These are phyloP conservation scores for Syzygium aromaticum DNA, from an alignment of 345 rosid species.

Conservation along the genomic window DNA sequence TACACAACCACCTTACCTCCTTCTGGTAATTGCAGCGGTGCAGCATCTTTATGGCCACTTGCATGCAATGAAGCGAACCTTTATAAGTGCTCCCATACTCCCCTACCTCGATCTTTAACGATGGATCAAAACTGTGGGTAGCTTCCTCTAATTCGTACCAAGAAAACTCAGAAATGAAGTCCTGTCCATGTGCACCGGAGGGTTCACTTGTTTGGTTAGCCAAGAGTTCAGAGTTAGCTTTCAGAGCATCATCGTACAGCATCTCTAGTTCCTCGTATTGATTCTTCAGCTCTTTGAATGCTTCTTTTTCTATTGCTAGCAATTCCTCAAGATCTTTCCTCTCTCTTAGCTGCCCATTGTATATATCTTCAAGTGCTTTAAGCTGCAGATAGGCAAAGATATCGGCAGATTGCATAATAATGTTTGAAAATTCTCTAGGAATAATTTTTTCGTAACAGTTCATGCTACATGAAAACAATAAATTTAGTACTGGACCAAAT, in stretches of 20 bases:
- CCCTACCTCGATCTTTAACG: constrained; percentile 19
- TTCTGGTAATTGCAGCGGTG: constrained; percentile 4
- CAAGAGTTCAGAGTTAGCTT: background rate
- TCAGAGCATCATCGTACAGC: constrained; percentile 4
- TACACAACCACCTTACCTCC: constrained; percentile 15
- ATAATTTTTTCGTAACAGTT: background rate
- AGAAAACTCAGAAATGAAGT: constrained; percentile 13
- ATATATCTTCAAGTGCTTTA: background rate
- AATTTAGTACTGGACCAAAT: background rate
- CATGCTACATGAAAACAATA: background rate
- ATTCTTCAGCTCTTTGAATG: constrained; percentile 1
- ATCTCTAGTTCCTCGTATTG: constrained; percentile 20
- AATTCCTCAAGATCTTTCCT: constrained; percentile 26
- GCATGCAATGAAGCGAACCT: constrained; percentile 27
- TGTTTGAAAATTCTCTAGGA: background rate
- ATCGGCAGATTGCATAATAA: background rate
- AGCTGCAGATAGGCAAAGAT: background rate
- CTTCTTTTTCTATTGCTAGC: constrained; percentile 6
- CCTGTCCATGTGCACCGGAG: constrained; percentile 4
- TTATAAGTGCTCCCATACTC: constrained; percentile 15
- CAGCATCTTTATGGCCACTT: constrained; percentile 28
- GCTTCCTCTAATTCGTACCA: constrained; percentile 26
- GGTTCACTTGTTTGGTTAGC: constrained; percentile 11
- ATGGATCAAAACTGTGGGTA: constrained; percentile 17
- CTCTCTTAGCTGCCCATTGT: background rate